Conservation (phyloP, 2,329 filamentous ascomycete genomes). For the Epicoccum sorghinum region DNA sequence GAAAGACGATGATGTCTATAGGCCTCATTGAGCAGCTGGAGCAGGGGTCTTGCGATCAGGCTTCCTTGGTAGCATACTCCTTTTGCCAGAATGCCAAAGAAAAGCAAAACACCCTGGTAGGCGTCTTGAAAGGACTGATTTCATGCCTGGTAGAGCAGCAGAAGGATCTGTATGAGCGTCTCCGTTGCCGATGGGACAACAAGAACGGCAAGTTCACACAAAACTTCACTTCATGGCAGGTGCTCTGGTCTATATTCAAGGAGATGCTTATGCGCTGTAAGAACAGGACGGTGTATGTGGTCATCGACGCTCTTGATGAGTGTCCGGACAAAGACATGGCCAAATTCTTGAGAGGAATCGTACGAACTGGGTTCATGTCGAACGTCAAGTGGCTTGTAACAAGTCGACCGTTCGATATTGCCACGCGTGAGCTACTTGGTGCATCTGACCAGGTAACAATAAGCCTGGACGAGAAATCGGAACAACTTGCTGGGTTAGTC, state of each 20-base stretch:
- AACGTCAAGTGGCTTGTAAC: conserved; percentile 53
- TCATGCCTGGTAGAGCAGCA: not conserved
- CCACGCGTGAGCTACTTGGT: not conserved
- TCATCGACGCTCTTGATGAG: conserved; percentile 41
- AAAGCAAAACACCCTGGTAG: conserved; percentile 1
- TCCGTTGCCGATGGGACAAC: not conserved
- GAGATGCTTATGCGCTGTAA: conserved; percentile 45
- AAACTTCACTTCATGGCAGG: conserved; percentile 43
- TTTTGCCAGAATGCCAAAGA: conserved; percentile 6
- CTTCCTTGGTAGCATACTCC: conserved; percentile 1
- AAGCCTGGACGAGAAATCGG: no score
- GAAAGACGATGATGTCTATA: conserved; percentile 8
- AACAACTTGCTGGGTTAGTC: no score
- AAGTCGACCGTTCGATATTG: conserved; percentile 48
- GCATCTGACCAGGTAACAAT: no score
- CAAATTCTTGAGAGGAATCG: conserved; percentile 38
- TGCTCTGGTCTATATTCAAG: conserved; percentile 44
- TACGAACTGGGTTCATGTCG: conserved; percentile 28
- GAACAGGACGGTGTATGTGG: conserved; percentile 23
- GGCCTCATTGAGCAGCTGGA: not conserved
- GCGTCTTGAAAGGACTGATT: conserved; percentile 4
- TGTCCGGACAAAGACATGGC: conserved; percentile 27
- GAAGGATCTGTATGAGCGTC: not conserved
- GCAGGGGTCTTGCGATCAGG: not conserved
- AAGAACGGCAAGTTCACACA: conserved; percentile 18